Evolutionary conservation across 345 rosid genomes (phyloP), one percentile per base, ranked within the genome.

Genomic region (Chamaenerion angustifolium): DNA sequence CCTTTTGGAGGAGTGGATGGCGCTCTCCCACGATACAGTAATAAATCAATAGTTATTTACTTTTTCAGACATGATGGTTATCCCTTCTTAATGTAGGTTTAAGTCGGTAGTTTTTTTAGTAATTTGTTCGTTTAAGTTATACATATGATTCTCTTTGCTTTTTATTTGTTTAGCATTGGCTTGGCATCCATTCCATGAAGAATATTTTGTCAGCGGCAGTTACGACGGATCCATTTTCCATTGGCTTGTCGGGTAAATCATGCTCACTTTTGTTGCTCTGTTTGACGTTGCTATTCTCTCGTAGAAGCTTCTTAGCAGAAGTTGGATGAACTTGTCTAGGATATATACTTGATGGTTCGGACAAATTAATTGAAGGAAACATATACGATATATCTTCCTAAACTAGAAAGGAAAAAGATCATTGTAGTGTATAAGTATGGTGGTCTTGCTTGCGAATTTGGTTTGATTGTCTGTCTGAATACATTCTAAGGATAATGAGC

Each of bases 151-250:
- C 27, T 16, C 8, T 40, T 25, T 16, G 45, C 55, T 40, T 58
- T 57, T 17, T 23, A 45, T 17, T n/a, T 25, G 62, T 43, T 35
- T 57, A 90, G 98, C 90, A 44, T 64, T 92, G 95, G 95, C 95
- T 44, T 92, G 96, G 96, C 96, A 92, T 66, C 98, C 98, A 52
- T 84, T 82, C 67, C 95, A 92, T 69, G 98, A 92, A 70, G 96
- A 92, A 66, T 84, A 82, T 71, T 92, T 87, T 65, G 96, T 92
- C 60, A 92, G 98, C 64, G 96, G 98, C 68, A 84, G 98, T 63
- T 72, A 57, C 56, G 98, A 87, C 21, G 98, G 98, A 16, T 75
- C 95, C 60, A 80, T 92, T 59, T 84, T 80, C 72, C 98, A 92
- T 63, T 92, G 98, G 98, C 64, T 74, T 69, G 95, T 92, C 14